Base-by-base conservation (phyloP, 257 asterid species). In the Scutellaria barbata region DNA sequence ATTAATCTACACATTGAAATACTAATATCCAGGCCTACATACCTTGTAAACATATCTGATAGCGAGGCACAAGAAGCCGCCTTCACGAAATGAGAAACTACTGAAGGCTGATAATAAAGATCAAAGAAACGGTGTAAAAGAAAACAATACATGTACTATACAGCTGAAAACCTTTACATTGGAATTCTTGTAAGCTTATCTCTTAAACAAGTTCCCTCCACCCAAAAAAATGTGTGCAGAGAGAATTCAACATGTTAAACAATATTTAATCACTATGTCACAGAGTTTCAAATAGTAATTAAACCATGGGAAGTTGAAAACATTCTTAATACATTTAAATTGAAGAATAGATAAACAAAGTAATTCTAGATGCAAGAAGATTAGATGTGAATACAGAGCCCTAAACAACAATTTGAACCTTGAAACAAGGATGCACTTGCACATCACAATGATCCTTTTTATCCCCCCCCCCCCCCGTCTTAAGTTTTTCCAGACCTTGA, bases 41-140 rank as follows among this genome's bases (percentile, higher is more conserved):
- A 92, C 98, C 98, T 90, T 69, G 88, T 88, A 73, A 91, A 73
- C 79, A 89, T 75, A 84, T 91, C 99, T 43, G 98, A 88, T 61
- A 89, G 60, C 47, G 96, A 82, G 37, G 96, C 96, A 85, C 95
- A 91, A 48, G 96, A 67, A 80, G 98, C 95, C 11, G 85, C 89
- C 88, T 84, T 94, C 86, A 89, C 90, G 66, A 86, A 78, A 68
- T 81, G 87, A 68, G 98, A 82, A 76, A 59, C 86, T 57, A 80
- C 84, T 25, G 91, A 81, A 71, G 78, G 64, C 97, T 91, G 77
- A 68, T 40, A 66, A 64, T 66, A 73, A 77, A 74, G 45, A 69
- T 37, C 8, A 78, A 69, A 73, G 66, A 70, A 52, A 78, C 42
- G 52, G 45, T 45, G 46, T 77, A 11, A 82, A 14, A 10, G 43